phyloP scores from a whole-genome alignment of 2,329 filamentous ascomycete species.

The Domatiomyces globalis region DNA sequence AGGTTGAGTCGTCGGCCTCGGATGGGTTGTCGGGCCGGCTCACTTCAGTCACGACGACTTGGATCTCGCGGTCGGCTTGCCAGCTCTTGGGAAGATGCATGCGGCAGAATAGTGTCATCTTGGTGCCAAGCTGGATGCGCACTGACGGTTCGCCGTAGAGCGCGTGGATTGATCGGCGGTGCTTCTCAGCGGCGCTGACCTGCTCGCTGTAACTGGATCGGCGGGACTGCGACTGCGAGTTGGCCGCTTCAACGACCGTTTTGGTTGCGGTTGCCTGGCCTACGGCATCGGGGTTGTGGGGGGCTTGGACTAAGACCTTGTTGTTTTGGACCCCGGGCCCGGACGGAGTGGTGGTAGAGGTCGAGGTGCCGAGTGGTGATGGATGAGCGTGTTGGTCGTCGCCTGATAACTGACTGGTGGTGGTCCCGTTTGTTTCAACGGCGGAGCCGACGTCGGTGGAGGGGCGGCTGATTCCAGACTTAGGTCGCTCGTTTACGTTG shows the following conservation, averaged over 20 bases:
- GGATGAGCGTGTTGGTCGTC: neutral
- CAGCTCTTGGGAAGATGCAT: slow-evolving; percentile 25
- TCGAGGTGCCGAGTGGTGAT: too few species aligned
- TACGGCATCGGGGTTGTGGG: slow-evolving; percentile 7
- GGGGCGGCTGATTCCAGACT: neutral
- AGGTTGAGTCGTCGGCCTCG: neutral
- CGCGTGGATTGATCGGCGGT: slow-evolving; percentile 11
- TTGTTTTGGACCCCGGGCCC: neutral
- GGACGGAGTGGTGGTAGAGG: neutral
- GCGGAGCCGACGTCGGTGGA: neutral
- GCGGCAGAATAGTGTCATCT: slow-evolving; percentile 31
- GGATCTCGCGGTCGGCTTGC: slow-evolving; percentile 7
- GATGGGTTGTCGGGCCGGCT: slow-evolving; percentile 14
- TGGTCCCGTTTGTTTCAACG: too few species aligned
- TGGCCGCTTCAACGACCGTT: slow-evolving; percentile 4
- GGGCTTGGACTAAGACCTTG: slow-evolving; percentile 9
- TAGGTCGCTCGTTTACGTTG: neutral
- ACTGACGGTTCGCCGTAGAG: slow-evolving; percentile 17
- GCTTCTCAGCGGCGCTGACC: neutral
- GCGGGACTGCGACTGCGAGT: slow-evolving; percentile 3
- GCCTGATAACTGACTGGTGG: too few species aligned
- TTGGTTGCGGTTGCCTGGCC: slow-evolving; percentile 11
- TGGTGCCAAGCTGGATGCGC: slow-evolving; percentile 27
- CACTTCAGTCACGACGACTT: slow-evolving; percentile 15
- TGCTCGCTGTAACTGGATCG: slow-evolving; percentile 5